Conservation (phyloP, 2,329 filamentous ascomycete species). For the Aspergillus piperis region DNA sequence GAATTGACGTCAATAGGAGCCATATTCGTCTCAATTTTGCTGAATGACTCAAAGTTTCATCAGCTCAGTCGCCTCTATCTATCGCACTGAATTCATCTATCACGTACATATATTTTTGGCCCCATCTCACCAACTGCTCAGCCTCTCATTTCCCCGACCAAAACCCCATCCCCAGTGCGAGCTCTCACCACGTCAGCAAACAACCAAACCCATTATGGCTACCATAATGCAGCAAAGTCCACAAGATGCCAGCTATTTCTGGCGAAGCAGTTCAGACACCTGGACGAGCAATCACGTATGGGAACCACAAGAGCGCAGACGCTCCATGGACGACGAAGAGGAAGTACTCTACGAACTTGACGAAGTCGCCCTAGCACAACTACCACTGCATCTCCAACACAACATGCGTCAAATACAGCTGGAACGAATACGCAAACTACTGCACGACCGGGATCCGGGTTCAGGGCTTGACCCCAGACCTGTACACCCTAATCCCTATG, state of each 20-base stretch:
- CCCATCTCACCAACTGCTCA: background rate
- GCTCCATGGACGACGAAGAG: constrained; percentile 25
- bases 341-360: constrained; percentile 33
- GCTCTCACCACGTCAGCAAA: background rate
- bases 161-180: background rate
- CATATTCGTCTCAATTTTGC: background rate
- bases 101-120: constrained; percentile 2
- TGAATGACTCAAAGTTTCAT: background rate
- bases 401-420: constrained; percentile 31
- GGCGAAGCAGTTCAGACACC: background rate
- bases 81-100: background rate
- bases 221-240: background rate
- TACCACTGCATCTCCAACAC: constrained; percentile 28
- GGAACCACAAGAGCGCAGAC: background rate
- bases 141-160: background rate
- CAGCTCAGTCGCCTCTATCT: background rate
- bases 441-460: constrained; percentile 14
- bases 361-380: constrained; percentile 26
- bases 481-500: background rate
- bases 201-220: background rate
- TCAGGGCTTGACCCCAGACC: background rate
- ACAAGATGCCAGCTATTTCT: background rate
- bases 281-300: background rate
- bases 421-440: constrained; percentile 22
- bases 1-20: background rate